These are phyloP conservation scores for Acrocalymma vagum DNA, from an alignment of 2,329 filamentous ascomycete species.

Conservation along the genomic window DNA sequence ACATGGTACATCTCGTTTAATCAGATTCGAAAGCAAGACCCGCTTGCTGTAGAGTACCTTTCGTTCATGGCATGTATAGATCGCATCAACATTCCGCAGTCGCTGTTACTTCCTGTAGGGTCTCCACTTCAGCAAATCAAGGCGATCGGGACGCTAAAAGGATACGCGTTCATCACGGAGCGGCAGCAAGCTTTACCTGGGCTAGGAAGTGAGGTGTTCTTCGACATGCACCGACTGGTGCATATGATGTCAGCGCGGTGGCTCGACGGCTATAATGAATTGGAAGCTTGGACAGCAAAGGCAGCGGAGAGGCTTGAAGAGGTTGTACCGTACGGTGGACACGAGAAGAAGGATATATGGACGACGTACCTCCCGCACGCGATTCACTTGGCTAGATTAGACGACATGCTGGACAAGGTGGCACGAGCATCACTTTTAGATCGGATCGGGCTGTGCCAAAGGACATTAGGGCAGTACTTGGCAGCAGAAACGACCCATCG, in stretches of 20 bases:
- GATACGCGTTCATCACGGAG: constrained; percentile 42
- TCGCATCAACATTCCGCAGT: constrained; percentile 41
- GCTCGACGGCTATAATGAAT: constrained; percentile 29
- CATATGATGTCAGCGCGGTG: constrained; percentile 43
- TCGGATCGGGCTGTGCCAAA: constrained; percentile 17
- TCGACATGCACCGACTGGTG: constrained; percentile 44
- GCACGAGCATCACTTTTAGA: constrained; percentile 13
- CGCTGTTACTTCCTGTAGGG: constrained; percentile 34
- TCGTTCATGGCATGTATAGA: constrained; percentile 46
- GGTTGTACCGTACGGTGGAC: constrained; percentile 24
- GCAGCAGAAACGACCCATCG: constrained; percentile 11
- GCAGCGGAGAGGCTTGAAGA: constrained; percentile 25
- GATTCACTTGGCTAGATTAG: constrained; percentile 11
- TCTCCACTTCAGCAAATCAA: constrained; percentile 29
- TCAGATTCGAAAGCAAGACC: constrained; percentile 37
- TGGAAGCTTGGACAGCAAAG: constrained; percentile 20
- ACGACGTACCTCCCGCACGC: constrained; percentile 43
- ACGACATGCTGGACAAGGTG: constrained; percentile 1
- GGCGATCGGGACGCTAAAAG: constrained; percentile 42
- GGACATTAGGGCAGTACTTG: constrained; percentile 13
- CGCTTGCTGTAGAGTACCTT: constrained; percentile 41
- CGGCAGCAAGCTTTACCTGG: constrained; percentile 6
- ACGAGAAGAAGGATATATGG: constrained; percentile 34
- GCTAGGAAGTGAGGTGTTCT: constrained; percentile 16
- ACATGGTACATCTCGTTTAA: constrained; percentile 50